Percentiles rank a stretch among this genome's conserved stretches.
Conservation (phyloP, 306 rosid genomes). For the Cajanus cajan region DNA sequence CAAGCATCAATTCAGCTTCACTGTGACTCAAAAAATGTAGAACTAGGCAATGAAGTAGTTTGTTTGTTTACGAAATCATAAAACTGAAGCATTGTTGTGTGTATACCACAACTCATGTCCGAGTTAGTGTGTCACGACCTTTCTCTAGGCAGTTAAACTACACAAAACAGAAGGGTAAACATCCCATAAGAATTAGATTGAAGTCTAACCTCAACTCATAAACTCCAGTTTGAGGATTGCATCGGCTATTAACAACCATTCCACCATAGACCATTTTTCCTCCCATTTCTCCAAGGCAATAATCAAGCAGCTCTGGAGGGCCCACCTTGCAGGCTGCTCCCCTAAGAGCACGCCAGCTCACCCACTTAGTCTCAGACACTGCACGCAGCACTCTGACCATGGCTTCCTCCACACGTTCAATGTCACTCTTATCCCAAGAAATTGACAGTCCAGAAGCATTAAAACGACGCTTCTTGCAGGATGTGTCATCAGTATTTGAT, state of each 20-base stretch:
- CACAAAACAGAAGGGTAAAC: neutral
- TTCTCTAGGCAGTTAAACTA: neutral
- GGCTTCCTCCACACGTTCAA: conserved; percentile 71
- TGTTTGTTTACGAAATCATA: neutral
- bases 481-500: conserved; percentile 45
- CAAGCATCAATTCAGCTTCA: neutral
- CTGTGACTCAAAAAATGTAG: neutral
- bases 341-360: conserved; percentile 67
- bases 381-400: conserved; percentile 88
- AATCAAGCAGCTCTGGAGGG: conserved; percentile 76
- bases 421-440: conserved; percentile 63
- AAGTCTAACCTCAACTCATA: conserved; percentile 72
- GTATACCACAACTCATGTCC: neutral
- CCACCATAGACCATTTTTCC: conserved; percentile 74
- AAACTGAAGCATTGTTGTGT: neutral
- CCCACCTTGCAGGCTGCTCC: conserved; percentile 84
- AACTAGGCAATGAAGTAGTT: neutral
- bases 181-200: neutral
- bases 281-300: conserved; percentile 75
- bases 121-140: neutral
- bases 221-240: conserved; percentile 69
- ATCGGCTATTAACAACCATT: conserved; percentile 63
- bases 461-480: conserved; percentile 50
- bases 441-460: conserved; percentile 43
- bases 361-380: conserved; percentile 91